A percentile compares a stretch with the other conserved stretches of the same genome.
Evolutionary conservation across 257 asterid genomes (phyloP).

Genomic region (Gentiana straminea): DNA sequence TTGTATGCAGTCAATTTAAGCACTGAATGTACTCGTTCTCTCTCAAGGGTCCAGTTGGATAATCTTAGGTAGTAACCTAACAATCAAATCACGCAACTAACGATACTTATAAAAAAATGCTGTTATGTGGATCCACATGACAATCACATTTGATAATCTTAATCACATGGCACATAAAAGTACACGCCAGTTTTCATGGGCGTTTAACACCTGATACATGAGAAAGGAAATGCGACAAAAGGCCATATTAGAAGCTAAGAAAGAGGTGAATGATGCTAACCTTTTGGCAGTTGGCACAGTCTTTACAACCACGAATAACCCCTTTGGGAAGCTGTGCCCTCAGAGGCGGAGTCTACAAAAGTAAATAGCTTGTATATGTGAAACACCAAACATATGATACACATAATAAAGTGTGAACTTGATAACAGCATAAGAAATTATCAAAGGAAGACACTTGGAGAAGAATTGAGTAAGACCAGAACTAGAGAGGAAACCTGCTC

Average conservation of each 20-base stretch:
- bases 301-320: conserved; percentile 78
- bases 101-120: too few relatives aligned
- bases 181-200: too few relatives aligned
- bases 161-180: too few relatives aligned
- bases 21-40: too few relatives aligned
- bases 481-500: conserved; percentile 42
- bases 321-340: conserved; percentile 62
- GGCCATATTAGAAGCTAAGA: not conserved
- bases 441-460: not conserved
- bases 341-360: conserved; percentile 29
- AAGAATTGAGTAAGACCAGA: not conserved
- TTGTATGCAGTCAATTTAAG: too few relatives aligned
- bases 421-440: not conserved
- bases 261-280: conserved; percentile 18
- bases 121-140: too few relatives aligned
- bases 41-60: too few relatives aligned
- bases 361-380: not conserved
- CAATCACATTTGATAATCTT: too few relatives aligned
- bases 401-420: not conserved
- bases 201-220: not conserved
- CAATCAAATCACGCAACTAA: too few relatives aligned
- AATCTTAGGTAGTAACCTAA: too few relatives aligned
- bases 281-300: conserved; percentile 77
- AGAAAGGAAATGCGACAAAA: not conserved
- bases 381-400: not conserved